phyloP scores from a whole-genome alignment of 2,329 filamentous ascomycete species.

The Apiospora hydei region DNA sequence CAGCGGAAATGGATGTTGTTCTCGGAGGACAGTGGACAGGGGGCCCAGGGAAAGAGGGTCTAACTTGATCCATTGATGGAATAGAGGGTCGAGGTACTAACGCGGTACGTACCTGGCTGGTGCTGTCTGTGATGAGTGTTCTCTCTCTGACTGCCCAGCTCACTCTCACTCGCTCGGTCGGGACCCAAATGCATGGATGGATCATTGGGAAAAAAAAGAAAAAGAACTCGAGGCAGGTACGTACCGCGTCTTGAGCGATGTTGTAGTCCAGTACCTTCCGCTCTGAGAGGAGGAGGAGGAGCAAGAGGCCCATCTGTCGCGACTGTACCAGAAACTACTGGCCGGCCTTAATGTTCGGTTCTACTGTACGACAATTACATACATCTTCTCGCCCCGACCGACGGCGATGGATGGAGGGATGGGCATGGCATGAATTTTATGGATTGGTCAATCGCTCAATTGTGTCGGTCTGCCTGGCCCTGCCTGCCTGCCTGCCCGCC shows the following conservation, averaged over 20 bases:
- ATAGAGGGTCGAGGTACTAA: conserved; percentile 17
- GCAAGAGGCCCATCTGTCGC: not conserved
- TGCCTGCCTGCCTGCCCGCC: not conserved
- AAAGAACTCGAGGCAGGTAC: not conserved
- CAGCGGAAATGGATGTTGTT: conserved; percentile 19
- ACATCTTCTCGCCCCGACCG: not conserved
- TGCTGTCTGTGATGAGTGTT: not conserved
- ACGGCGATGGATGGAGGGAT: conserved; percentile 3
- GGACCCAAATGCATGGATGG: conserved; percentile 13
- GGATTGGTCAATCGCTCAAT: conserved; percentile 10
- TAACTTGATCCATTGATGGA: not conserved
- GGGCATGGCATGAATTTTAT: not conserved
- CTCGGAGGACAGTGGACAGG: conserved; percentile 18
- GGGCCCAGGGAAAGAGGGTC: conserved; percentile 16
- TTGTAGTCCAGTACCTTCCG: not conserved
- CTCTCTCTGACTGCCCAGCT: not conserved
- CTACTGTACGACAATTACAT: not conserved
- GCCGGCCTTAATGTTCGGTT: conserved; percentile 6
- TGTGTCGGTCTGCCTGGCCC: not conserved
- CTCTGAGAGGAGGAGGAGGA: not conserved
- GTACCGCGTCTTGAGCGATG: not conserved
- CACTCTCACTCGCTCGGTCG: not conserved
- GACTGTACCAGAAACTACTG: not conserved
- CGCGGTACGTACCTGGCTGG: not conserved
- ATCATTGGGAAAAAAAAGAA: conserved; percentile 8